Base-by-base conservation (phyloP, 2,329 filamentous ascomycete species). In the Pezicula carpinea region DNA sequence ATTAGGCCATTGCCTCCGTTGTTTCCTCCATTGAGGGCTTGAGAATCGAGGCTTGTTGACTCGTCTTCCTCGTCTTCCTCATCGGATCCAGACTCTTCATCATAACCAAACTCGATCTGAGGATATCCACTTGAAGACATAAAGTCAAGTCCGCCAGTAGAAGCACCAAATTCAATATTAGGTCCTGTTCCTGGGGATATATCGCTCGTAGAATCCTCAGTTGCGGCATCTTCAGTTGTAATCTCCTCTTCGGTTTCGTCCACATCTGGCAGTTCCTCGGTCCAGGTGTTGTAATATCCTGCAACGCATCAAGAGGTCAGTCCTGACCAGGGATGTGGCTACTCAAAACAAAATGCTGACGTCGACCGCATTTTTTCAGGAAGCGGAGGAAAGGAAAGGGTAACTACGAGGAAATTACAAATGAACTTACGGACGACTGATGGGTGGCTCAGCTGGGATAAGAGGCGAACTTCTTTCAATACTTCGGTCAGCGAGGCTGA, bases 261-360 rank as follows among this genome's bases (percentile, higher is more conserved):
- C 31, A 68, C 61, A 48, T 82, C 76, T 5, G 69, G 66, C 14
- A 80, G 64, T 57, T 91, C 84, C 64, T 97, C 92, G 1, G 93
- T 80, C 93, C 93, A 99, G 2, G 93, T 91, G 46, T 90, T 91
- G 67, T 91, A 96, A 65, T 99, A 99, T 39, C 93, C 83, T 48
- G 96, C 89, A 15, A 86, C 80, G 56, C 83, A 83, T 33, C 6
- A 38, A 21, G 13, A 19, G n/a, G 11, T 38, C 4, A 15, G 21
- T 21, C 17, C 6, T 19, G 21, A 6, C 18, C 17, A 38, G 17
- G 6, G 11, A 23, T 8, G 18, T 15, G 7, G n/a, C 34, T n/a
- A 31, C 21, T 15, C 4, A 15, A 14, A 10, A 31, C 3, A 41
- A 5, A 46, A 10, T 21, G 14, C 15, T 35, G 19, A 38, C 3